Percentiles rank a stretch among this genome's conserved stretches.
These are phyloP conservation scores for Magnaporthiopsis incrustans DNA, from an alignment of 2,329 filamentous ascomycete genomes.

Conservation along the genomic window DNA sequence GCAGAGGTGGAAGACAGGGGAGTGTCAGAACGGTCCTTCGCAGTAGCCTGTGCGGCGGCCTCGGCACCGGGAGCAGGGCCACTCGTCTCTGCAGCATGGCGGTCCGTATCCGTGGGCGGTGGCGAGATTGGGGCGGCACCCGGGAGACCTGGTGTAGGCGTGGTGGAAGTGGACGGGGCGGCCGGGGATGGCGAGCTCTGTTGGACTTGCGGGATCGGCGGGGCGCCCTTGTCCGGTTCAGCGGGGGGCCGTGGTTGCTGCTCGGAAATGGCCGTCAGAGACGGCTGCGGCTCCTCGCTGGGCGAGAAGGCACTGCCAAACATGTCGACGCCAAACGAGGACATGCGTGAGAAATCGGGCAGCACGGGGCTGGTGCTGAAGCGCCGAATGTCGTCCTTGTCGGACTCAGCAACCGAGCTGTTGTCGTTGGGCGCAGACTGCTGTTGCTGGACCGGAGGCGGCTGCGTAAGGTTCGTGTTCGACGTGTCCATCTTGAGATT, in stretches of 20 bases:
- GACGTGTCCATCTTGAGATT: neutral
- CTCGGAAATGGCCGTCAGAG: slow-evolving; percentile 14
- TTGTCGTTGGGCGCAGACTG: neutral
- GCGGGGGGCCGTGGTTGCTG: neutral
- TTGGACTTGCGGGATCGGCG: neutral
- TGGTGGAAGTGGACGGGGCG: neutral
- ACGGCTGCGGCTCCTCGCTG: slow-evolving; percentile 11
- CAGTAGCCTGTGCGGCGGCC: neutral
- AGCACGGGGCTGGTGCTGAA: slow-evolving; percentile 49
- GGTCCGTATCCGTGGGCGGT: neutral
- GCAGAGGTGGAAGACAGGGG: neutral
- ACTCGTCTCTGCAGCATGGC: neutral
- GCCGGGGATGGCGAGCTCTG: neutral
- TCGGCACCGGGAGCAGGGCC: too few species aligned
- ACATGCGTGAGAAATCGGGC: slow-evolving; percentile 50
- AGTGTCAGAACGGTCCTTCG: neutral
- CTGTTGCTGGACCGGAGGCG: neutral
- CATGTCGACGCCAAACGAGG: slow-evolving; percentile 51
- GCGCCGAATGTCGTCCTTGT: slow-evolving; percentile 19
- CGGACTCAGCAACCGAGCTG: neutral
- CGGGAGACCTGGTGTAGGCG: too few species aligned
- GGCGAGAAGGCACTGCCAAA: slow-evolving; percentile 24
- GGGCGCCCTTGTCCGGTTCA: neutral
- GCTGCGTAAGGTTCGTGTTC: neutral
- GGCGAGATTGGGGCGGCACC: neutral